phyloP scores from a whole-genome alignment of 352 stramenopile species.

The Globisporangium spiculum region DNA sequence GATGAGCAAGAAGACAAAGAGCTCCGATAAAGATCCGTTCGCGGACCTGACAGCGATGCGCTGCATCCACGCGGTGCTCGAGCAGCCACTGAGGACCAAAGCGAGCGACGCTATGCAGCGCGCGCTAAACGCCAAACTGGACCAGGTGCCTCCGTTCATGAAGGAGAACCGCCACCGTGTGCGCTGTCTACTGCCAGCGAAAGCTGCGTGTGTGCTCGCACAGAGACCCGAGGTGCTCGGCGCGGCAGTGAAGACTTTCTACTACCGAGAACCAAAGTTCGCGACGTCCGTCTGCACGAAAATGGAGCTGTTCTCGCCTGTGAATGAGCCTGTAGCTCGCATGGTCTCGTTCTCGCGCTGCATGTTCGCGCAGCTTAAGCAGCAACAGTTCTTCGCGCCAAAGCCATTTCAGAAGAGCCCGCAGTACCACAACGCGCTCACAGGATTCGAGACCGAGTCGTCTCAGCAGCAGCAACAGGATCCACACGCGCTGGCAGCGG shows the following conservation, averaged over 20 bases:
- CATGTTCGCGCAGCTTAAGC: constrained; percentile 81
- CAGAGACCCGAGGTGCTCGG: constrained; percentile 30
- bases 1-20: neutral
- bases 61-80: constrained; percentile 14
- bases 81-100: constrained; percentile 11
- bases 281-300: constrained; percentile 41
- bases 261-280: constrained; percentile 63
- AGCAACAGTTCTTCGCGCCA: constrained; percentile 69
- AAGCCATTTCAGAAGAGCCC: constrained; percentile 41
- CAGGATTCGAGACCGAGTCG: neutral
- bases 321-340: constrained; percentile 17
- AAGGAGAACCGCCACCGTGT: constrained; percentile 47
- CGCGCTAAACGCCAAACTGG: constrained; percentile 37
- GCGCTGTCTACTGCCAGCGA: constrained; percentile 42
- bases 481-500: constrained; percentile 23
- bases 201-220: constrained; percentile 32
- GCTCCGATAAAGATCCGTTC: neutral
- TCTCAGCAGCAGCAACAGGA: neutral
- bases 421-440: constrained; percentile 22
- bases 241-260: constrained; percentile 65
- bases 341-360: constrained; percentile 72
- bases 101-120: constrained; percentile 39
- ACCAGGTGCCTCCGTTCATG: constrained; percentile 37
- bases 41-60: neutral
- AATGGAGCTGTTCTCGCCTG: constrained; percentile 52